Percentiles rank a stretch among this genome's conserved stretches.
Evolutionary conservation across 1,284 basidiomycete species (phyloP).

Genomic region (Apiotrichum gamsii): DNA sequence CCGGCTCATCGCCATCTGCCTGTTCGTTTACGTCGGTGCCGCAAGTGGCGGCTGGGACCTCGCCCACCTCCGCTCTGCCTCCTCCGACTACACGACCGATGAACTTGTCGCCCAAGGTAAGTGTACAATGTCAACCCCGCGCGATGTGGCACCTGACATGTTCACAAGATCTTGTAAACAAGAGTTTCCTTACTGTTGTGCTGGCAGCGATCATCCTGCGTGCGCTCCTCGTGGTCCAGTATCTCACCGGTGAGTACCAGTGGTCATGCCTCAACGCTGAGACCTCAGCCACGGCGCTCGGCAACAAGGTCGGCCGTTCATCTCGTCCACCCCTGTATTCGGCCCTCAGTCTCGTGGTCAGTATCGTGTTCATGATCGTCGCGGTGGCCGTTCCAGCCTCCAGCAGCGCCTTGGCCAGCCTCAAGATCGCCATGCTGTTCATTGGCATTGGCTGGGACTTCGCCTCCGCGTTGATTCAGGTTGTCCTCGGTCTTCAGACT

Average conservation of each 20-base stretch:
- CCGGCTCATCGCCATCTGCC: constrained; percentile 22
- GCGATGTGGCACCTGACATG: too few species aligned
- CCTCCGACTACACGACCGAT: too few species aligned
- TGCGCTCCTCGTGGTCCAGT: constrained; percentile 21
- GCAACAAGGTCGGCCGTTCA: background rate
- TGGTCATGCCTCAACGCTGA: background rate
- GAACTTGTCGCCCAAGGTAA: too few species aligned
- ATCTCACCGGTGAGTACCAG: constrained; percentile 4
- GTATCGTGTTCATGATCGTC: background rate
- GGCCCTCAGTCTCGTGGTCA: background rate
- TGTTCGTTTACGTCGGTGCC: constrained; percentile 31
- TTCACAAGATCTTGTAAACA: too few species aligned
- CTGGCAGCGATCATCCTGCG: constrained; percentile 18
- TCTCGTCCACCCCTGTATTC: background rate
- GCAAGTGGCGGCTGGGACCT: constrained; percentile 31
- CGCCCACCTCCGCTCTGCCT: background rate
- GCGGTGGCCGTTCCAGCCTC: constrained; percentile 16
- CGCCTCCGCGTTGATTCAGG: background rate
- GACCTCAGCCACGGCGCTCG: background rate
- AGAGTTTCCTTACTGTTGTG: constrained; percentile 22
- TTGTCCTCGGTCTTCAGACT: constrained; percentile 2
- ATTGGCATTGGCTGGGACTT: constrained; percentile 21
- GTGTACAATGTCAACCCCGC: too few species aligned
- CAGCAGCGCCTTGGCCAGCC: background rate
- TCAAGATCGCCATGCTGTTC: constrained; percentile 32